A percentile compares a stretch with the other conserved stretches of the same genome.
These are phyloP conservation scores for Paramecium caudatum DNA, from an alignment of 73 alveolate genomes.

Conservation along the genomic window DNA sequence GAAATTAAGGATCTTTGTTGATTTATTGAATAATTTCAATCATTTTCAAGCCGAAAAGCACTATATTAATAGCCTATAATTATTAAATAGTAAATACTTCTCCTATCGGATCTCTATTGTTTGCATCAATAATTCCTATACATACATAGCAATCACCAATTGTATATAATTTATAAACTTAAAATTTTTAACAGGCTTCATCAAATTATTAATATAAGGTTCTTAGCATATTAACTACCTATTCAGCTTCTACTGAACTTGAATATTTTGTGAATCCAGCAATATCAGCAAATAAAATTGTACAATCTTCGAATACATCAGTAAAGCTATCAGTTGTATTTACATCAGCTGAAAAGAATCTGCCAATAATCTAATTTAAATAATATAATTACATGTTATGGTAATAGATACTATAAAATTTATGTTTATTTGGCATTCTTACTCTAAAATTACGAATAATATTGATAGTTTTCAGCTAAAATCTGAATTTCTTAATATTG, in stretches of 20 bases:
- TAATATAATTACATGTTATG: slow-evolving; percentile 18
- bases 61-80: background rate
- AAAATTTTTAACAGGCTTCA: slow-evolving; percentile 90
- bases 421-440: slow-evolving; percentile 18
- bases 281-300: slow-evolving; percentile 96
- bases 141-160: slow-evolving; percentile 99
- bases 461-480: slow-evolving; percentile 39
- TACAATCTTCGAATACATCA: slow-evolving; percentile 93
- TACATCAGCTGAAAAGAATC: slow-evolving; percentile 6
- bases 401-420: slow-evolving; percentile 40
- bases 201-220: slow-evolving; percentile 95
- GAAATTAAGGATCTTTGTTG: slow-evolving; percentile 81
- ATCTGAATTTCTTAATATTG: background rate
- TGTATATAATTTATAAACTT: slow-evolving; percentile 97
- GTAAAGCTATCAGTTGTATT: slow-evolving; percentile 74
- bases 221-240: slow-evolving; percentile 92
- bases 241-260: slow-evolving; percentile 87
- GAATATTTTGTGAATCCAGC: slow-evolving; percentile 89
- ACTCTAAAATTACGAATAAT: background rate
- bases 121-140: slow-evolving; percentile 95
- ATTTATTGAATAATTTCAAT: slow-evolving; percentile 91
- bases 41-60: slow-evolving; percentile 90
- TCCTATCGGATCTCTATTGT: slow-evolving; percentile 92
- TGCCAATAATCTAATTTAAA: background rate
- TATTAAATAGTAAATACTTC: slow-evolving; percentile 84